phyloP scores from a whole-genome alignment of 495 filamentous ascomycete species.

The Pseudotulostoma volvatum region DNA sequence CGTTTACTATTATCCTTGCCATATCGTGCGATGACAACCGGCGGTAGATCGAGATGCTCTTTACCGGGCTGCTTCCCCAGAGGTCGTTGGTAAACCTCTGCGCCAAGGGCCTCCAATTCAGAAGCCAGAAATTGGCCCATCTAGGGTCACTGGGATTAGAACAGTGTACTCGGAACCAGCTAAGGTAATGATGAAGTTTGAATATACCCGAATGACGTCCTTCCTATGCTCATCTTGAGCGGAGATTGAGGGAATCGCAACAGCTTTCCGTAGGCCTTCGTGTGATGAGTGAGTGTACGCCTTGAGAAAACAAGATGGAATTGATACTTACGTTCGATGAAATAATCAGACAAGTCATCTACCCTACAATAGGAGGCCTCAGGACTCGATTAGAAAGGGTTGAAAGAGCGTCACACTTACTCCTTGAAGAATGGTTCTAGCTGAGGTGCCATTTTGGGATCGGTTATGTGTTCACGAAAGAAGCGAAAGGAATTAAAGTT shows the following conservation, averaged over 20 bases:
- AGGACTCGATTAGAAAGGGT: slow-evolving; percentile 2
- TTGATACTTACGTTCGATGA: slow-evolving; percentile 63
- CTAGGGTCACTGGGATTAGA: slow-evolving; percentile 21
- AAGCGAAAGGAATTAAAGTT: too few relatives aligned
- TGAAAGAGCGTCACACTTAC: slow-evolving; percentile 21
- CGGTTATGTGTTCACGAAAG: too few relatives aligned
- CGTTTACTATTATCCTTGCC: slow-evolving; percentile 80
- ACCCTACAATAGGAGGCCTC: slow-evolving; percentile 33
- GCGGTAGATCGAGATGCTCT: slow-evolving; percentile 79
- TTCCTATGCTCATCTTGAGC: slow-evolving; percentile 73
- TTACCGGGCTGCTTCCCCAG: slow-evolving; percentile 83
- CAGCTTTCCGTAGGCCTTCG: slow-evolving; percentile 61
- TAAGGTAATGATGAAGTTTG: slow-evolving; percentile 48
- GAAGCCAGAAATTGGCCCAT: slow-evolving; percentile 86
- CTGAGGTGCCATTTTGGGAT: slow-evolving; percentile 77
- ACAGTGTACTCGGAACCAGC: slow-evolving; percentile 58
- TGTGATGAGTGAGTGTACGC: slow-evolving; percentile 1
- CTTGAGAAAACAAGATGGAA: background rate
- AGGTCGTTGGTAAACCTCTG: slow-evolving; percentile 63
- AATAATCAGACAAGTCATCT: slow-evolving; percentile 58
- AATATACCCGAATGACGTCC: slow-evolving; percentile 60
- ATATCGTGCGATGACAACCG: slow-evolving; percentile 81
- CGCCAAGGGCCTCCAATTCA: slow-evolving; percentile 70
- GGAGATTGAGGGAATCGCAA: slow-evolving; percentile 91
- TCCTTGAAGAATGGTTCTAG: slow-evolving; percentile 73